A percentile compares a stretch with the other conserved stretches of the same genome.
These are phyloP conservation scores for Penicillium egyptiacum DNA, from an alignment of 495 filamentous ascomycete genomes.

Conservation along the genomic window DNA sequence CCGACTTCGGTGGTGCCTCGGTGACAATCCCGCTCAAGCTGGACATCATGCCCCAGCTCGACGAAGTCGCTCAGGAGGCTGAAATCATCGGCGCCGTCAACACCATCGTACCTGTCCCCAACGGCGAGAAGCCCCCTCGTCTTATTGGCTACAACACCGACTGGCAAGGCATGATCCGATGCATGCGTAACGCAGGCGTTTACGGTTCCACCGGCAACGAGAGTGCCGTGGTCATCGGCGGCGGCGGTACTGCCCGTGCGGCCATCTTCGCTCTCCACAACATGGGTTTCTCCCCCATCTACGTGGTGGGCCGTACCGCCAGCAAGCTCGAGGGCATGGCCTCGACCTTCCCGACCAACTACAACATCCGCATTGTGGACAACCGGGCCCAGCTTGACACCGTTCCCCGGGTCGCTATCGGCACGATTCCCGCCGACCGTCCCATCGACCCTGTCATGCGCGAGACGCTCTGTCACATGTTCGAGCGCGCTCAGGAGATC, in stretches of 20 bases:
- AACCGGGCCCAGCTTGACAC: constrained; percentile 48
- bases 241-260: constrained; percentile 87
- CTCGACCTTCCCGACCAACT: constrained; percentile 70
- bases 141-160: constrained; percentile 92
- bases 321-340: constrained; percentile 65
- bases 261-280: constrained; percentile 85
- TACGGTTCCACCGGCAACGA: constrained; percentile 38
- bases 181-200: constrained; percentile 72
- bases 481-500: constrained; percentile 46
- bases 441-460: constrained; percentile 74
- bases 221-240: constrained; percentile 69
- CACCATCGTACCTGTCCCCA: constrained; percentile 68
- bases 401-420: constrained; percentile 72
- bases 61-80: constrained; percentile 76
- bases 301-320: constrained; percentile 77
- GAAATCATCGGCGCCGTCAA: constrained; percentile 90
- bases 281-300: constrained; percentile 83
- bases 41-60: constrained; percentile 78
- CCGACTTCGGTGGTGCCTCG: constrained; percentile 86
- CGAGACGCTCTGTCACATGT: constrained; percentile 67
- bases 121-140: constrained; percentile 41
- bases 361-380: constrained; percentile 67
- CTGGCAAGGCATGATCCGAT: constrained; percentile 87
- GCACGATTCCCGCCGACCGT: constrained; percentile 86
- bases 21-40: constrained; percentile 96